Percentiles rank a stretch among this genome's conserved stretches.
These are phyloP conservation scores for Xylariaceae sp. DNA, from an alignment of 2,329 filamentous ascomycete species.

Conservation along the genomic window DNA sequence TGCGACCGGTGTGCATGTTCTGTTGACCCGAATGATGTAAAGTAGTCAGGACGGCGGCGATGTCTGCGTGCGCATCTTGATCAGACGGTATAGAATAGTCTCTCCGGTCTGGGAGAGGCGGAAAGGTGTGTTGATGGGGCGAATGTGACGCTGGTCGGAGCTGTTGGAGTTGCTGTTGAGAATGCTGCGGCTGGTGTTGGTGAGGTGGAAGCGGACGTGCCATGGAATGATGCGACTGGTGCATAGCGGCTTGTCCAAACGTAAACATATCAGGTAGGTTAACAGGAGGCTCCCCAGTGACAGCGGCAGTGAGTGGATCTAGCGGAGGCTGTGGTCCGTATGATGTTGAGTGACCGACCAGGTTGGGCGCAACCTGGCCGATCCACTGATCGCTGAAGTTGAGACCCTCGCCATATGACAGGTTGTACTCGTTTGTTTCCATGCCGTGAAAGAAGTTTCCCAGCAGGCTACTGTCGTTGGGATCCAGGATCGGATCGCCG, in stretches of 20 bases:
- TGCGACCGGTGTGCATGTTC: conserved; percentile 17
- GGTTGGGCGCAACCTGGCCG: conserved; percentile 55
- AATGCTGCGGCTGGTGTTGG: conserved; percentile 24
- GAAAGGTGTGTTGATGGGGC: conserved; percentile 23
- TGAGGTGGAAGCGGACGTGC: conserved; percentile 23
- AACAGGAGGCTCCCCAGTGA: conserved; percentile 26
- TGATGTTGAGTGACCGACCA: conserved; percentile 61
- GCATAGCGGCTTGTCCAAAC: conserved; percentile 25
- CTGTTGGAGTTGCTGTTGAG: conserved; percentile 19
- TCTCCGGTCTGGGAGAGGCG: conserved; percentile 19
- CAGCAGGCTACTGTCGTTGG: conserved; percentile 55
- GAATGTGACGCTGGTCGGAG: neutral
- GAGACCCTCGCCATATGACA: conserved; percentile 48
- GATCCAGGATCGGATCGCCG: conserved; percentile 60
- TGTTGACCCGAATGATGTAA: conserved; percentile 27
- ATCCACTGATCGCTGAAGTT: conserved; percentile 48
- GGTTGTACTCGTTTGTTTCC: conserved; percentile 45
- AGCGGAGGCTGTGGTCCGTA: conserved; percentile 48
- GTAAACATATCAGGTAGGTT: conserved; percentile 28
- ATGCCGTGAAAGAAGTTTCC: conserved; percentile 54
- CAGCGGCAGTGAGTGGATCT: conserved; percentile 24
- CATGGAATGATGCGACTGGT: conserved; percentile 17
- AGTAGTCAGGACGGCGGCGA: conserved; percentile 29
- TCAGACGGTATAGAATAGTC: conserved; percentile 22
- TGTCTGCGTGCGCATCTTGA: conserved; percentile 25